Base-by-base conservation (phyloP, 164 flowering plant genomes). In the Tetrastigma voinierianum region DNA sequence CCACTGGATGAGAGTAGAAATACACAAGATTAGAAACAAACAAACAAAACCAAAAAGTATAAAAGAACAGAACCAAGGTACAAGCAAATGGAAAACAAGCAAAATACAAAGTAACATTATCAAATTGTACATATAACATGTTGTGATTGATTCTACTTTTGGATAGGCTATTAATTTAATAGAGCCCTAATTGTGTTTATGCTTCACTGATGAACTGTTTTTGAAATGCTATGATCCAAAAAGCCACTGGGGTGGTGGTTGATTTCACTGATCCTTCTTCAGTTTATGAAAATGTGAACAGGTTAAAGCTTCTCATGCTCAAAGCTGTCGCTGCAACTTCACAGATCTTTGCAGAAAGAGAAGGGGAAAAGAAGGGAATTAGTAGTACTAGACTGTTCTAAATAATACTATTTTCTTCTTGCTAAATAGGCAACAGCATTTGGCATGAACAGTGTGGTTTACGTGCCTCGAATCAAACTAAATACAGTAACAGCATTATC, bases 271-370 rank as follows among this genome's bases (percentile, higher is more conserved):
- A 89, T 48, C 91, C 95, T 72, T 76, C 90, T 8, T 77, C 82
- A 64, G 93, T 90, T 58, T 90, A 93, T 72, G 96, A 93, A 69
- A 93, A 90, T 78, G 96, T 93, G 48, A 93, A 75, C 95, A 93
- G 93, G 98, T 92, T 67, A 25, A 25, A 58, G n/a, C 57, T 9
- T 25, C 58, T 65, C 20, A 52, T 1, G 15, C 15, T 13, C n/a
- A 11, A 49, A 5, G 15, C 14, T 3, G 7, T 49, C 7, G 17
- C 14, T 12, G 3, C 6, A 32, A 49, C 15, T 12, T 49, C 16
- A n/a, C 14, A 2, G 6, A 49, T 49, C 7, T 49, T 13, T 44
- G 63, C 13, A 60, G n/a, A 10, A 2, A 59, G 52, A 49, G 15
- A 49, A 3, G n/a, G 52, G n/a, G n/a, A 49, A 14, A 11, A 49